Conservation (phyloP, 306 rosid species). For the Mucuna pruriens region DNA sequence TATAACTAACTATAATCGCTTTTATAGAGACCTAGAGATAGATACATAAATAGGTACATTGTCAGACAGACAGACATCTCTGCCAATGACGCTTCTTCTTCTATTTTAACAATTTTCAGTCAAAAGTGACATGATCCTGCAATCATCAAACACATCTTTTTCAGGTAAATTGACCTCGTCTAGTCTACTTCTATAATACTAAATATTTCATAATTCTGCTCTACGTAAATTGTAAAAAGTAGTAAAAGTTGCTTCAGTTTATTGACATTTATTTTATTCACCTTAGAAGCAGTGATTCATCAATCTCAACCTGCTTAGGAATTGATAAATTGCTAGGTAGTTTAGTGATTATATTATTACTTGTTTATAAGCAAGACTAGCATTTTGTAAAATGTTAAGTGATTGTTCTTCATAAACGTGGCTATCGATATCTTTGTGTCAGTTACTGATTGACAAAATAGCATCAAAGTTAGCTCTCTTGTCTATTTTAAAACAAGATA, state of each 20-base stretch:
- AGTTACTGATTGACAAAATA: neutral
- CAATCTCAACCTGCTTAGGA: neutral
- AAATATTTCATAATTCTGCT: neutral
- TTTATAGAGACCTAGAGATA: neutral
- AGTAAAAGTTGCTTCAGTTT: neutral
- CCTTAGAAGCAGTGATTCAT: neutral
- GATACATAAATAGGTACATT: neutral
- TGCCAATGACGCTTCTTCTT: neutral
- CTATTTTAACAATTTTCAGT: conserved; percentile 8
- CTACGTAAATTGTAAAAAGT: neutral
- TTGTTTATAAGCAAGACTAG: neutral
- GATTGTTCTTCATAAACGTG: conserved; percentile 6
- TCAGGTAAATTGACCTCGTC: conserved; percentile 31
- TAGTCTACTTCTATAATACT: neutral
- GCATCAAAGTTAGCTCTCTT: neutral
- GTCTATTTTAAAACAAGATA: conserved; percentile 3
- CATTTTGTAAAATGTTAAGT: neutral
- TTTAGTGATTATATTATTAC: neutral
- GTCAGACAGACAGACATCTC: conserved; percentile 22
- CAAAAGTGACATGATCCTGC: conserved; percentile 40
- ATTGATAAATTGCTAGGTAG: neutral
- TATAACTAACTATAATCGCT: conserved; percentile 21
- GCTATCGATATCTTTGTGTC: neutral
- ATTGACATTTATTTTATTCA: neutral
- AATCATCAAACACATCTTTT: conserved; percentile 20